Evolutionary conservation across 108 stramenopile genomes (phyloP), one percentile per base, ranked within the genome.

Genomic region (Parietichytrium sp.): DNA sequence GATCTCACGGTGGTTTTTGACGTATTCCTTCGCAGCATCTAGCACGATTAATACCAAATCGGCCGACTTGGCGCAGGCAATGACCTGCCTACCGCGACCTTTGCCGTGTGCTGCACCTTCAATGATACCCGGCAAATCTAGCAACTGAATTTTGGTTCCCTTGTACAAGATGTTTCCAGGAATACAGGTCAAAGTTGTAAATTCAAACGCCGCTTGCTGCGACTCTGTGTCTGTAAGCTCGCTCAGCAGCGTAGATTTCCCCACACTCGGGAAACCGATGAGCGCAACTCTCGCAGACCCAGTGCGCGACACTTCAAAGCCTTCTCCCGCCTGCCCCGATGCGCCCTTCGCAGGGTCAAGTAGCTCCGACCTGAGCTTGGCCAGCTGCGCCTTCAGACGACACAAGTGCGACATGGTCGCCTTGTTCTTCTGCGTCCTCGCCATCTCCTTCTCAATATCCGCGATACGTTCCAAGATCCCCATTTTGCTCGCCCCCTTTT

Each of bases 51-150:
- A 80, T 48, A 99, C 95, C 4, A 97, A 89, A 90, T 99, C 97
- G 15, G 96, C 93, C 29, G 89, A 89, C 52, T 96, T 89, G 7
- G 98, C 98, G 10, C 96, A 96, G 4, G 98, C 97, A 82, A 99
- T 98, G 12, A 99, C 98, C 88, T 99, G 96, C 27, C 93, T 87
- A 38, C 98, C 98, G 29, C 98, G 89, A 7, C 98, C 98, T 49
- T 94, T 96, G 3, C 98, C 98, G 83, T 95, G 93, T 0, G 98
- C 97, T 4, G 98, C 98, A 29, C 98, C 98, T 83, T 99, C 98
- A 83, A 99, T 99, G 84, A 99, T 99, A 78, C 98, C 98, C 8
- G 98, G 98, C 47, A 99, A 85, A 89, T 99, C 98, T 52, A 99
- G 88, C 30, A 99, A 93, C 88, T 99, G 98, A 16, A 98, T 93